Base-by-base conservation (phyloP, 2,329 filamentous ascomycete genomes). In the Botryosphaeria dothidea region DNA sequence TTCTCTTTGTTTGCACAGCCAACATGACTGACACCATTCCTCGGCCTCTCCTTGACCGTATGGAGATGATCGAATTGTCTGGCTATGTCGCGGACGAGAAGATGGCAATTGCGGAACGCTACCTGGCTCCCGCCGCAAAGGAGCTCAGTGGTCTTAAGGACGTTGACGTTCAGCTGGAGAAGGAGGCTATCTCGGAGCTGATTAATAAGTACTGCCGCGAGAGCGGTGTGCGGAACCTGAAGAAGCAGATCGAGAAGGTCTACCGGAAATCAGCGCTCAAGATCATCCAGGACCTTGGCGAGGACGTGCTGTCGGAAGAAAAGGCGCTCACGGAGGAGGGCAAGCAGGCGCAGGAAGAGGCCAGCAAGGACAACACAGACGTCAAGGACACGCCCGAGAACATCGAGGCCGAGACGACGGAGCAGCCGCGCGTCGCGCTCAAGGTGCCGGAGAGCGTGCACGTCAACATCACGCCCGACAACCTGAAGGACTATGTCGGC, bases 21-120 rank as follows among this genome's bases (percentile, higher is more conserved):
- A 99, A 99, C 78, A 96, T 98, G 90, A 97, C 93, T 0, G 95
- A 99, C 73, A 99, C 95, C 0, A 99, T 99, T 67, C 95, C 95
- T 17, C 88, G 93, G 46, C 96, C 95, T 3, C 84, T 99, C 0
- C 85, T 98, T 17, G 95, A 99, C 75, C 90, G 95, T 71, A 99
- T 99, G 95, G 95, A 99, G 78, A 88, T 98, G 72, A 99, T 99
- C 70, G 89, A 96, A 68, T 85, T 99, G 2, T 98, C 94, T 38
- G 95, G 95, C 11, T 99, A 99, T 74, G 94, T 99, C 58, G 89
- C 94, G 0, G 94, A 99, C 69, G 95, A 99, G 84, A 99, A 99
- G 85, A 97, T 96, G 88, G 94, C 95, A 3, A 99, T 99, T 72
- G 95, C 95, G 3, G 90, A 99, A 75, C 87, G 88, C 69, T 99